Percentiles rank a stretch among this genome's conserved stretches.
These are phyloP conservation scores for Viola odorata DNA, from an alignment of 345 rosid genomes.

Conservation along the genomic window DNA sequence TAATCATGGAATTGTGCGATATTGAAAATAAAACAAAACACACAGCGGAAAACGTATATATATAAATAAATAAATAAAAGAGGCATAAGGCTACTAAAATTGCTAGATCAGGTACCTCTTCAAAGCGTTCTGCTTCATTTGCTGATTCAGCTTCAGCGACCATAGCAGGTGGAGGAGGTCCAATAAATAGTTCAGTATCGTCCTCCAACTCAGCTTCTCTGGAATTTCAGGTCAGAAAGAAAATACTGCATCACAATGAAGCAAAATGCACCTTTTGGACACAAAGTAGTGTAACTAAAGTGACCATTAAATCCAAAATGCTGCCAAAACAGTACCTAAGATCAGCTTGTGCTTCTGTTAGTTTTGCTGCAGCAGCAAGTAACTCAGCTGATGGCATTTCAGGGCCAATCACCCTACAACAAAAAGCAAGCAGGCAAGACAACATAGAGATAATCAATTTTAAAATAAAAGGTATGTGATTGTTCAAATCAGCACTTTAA, in stretches of 20 bases:
- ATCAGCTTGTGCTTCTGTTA: constrained; percentile 89
- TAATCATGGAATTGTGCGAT: no score
- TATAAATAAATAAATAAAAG: background rate
- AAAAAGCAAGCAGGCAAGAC: constrained; percentile 12
- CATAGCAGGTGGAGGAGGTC: constrained; percentile 87
- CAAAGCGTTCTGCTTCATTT: constrained; percentile 94
- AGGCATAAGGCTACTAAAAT: background rate
- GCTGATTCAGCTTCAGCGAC: constrained; percentile 87
- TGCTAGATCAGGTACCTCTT: constrained; percentile 51
- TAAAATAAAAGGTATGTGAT: no score
- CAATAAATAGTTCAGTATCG: constrained; percentile 69
- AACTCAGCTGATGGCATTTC: constrained; percentile 92
- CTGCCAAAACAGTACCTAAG: constrained; percentile 41
- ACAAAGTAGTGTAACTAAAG: no score
- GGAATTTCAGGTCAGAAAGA: constrained; percentile 17
- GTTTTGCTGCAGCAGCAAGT: constrained; percentile 90
- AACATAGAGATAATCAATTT: background rate
- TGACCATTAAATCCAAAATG: no score
- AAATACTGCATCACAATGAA: background rate
- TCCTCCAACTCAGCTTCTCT: constrained; percentile 87
- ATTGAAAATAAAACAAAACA: background rate
- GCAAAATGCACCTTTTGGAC: no score
- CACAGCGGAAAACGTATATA: no score
- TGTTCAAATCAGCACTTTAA: no score
- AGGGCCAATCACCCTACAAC: constrained; percentile 75